Evolutionary conservation across 1,139 yeast species (phyloP), one percentile per base, ranked within the genome.

Genomic region (Debaryomyces nepalensis): DNA sequence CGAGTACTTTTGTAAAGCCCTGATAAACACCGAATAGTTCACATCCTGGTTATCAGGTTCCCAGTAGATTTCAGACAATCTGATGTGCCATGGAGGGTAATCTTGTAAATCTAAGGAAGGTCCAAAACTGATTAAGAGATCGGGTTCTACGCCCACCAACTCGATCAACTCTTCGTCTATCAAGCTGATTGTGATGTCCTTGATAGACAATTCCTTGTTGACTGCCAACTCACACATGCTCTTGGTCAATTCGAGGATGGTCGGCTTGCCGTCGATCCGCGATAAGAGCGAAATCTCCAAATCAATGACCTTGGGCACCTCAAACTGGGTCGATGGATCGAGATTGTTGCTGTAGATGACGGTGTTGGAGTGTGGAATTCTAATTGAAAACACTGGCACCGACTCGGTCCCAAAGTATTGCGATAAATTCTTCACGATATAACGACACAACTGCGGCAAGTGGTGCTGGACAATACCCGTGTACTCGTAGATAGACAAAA

Each of bases 81-180:
- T 76, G 32, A 90, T 81, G 58, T 93, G 98, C 99, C 99, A 93
- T 19, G 99, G 99, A 14, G 99, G 98, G 62, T 84, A 95, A 23
- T 96, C 97, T 62, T 90, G 96, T 41, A 95, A 75, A 59, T 90
- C 95, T 50, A 93, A 72, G 12, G 73, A 72, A 7, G 97, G 96
- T n/a, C 90, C 89, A 63, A 93, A 93, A 43, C 87, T 69, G 32
- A 95, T 73, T 41, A 93, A 71, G 50, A 93, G 71, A 59, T 95
- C 99, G 0, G 99, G 99, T 61, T 95, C 99, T 9, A 75, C 77
- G 3, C 97, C 93, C 20, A 90, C 95, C 42, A 89, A 70, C 52
- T 82, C 88, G 26, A 75, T 70, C 50, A 89, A 72, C 58, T 89
- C 95, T 45, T 79, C 81, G 60, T 90, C 90, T 37, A 93, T 79